These are phyloP conservation scores for Murraya paniculata DNA, from an alignment of 345 rosid genomes.

Conservation along the genomic window DNA sequence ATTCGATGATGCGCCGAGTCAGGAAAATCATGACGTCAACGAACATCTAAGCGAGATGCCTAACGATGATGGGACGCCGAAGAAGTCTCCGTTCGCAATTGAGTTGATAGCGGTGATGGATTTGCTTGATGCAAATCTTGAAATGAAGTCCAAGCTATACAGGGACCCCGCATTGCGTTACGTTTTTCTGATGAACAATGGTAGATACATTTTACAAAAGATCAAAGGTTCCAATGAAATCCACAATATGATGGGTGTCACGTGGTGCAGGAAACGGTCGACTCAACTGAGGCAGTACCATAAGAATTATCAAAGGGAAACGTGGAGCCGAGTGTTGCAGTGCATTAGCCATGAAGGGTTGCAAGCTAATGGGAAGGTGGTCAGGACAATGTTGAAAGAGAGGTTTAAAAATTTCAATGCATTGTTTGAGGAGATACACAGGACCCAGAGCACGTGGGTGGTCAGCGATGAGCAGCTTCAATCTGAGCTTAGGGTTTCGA, in stretches of 20 bases:
- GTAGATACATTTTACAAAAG: constrained; percentile 74
- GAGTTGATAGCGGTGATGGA: constrained; percentile 62
- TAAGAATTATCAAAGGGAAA: constrained; percentile 77
- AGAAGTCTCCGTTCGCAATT: constrained; percentile 36
- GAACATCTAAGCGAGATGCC: constrained; percentile 1
- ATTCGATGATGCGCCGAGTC: not conserved
- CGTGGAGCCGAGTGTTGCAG: constrained; percentile 70
- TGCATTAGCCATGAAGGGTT: constrained; percentile 68
- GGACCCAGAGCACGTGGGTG: constrained; percentile 84
- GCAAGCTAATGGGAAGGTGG: constrained; percentile 57
- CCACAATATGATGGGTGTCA: constrained; percentile 52
- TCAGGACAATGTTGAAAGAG: constrained; percentile 67
- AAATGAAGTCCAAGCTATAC: constrained; percentile 60
- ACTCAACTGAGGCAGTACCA: constrained; percentile 72
- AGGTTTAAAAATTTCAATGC: constrained; percentile 69
- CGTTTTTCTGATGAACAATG: constrained; percentile 93
- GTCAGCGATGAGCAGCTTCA: constrained; percentile 85
- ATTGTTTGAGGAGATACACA: constrained; percentile 86
- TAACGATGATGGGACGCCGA: constrained; percentile 24
- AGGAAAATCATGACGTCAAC: not conserved
- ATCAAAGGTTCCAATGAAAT: constrained; percentile 66
- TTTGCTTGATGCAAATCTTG: constrained; percentile 61
- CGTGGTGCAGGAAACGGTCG: constrained; percentile 64
- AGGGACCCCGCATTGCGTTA: constrained; percentile 51
- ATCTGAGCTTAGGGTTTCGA: constrained; percentile 82